These are phyloP conservation scores for Litsea cubeba DNA, from an alignment of 164 flowering plant species.

Conservation along the genomic window DNA sequence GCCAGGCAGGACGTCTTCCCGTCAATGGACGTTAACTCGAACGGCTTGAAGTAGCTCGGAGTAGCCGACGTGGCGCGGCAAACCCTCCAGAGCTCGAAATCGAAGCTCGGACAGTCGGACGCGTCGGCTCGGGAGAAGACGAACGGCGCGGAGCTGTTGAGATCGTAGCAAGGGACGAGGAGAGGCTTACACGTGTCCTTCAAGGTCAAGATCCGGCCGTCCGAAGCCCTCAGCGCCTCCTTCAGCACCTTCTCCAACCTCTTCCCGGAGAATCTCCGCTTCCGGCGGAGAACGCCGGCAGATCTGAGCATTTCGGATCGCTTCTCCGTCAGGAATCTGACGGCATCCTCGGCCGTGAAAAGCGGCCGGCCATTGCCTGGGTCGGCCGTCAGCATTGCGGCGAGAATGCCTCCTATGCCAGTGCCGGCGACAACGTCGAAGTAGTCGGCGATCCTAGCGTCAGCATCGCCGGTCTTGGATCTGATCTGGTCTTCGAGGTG, in stretches of 20 bases:
- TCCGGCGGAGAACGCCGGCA: conserved; percentile 22
- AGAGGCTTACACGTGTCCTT: conserved; percentile 45
- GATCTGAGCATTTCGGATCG: conserved; percentile 14
- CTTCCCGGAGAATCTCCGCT: conserved; percentile 11
- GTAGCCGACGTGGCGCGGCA: conserved; percentile 48
- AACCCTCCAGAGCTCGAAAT: conserved; percentile 46
- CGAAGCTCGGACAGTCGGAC: conserved; percentile 34
- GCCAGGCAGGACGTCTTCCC: conserved; percentile 71
- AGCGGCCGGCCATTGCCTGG: conserved; percentile 34
- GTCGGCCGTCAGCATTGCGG: conserved; percentile 36
- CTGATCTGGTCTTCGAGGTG: conserved; percentile 37
- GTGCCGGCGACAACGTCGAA: conserved; percentile 50
- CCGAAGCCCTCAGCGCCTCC: conserved; percentile 19
- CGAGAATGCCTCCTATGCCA: conserved; percentile 45
- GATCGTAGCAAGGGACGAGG: conserved; percentile 53
- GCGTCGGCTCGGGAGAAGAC: conserved; percentile 60
- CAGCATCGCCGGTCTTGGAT: conserved; percentile 27
- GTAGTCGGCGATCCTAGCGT: conserved; percentile 37
- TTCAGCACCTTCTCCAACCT: conserved; percentile 25
- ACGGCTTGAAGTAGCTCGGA: conserved; percentile 56
- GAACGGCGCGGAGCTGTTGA: conserved; percentile 42
- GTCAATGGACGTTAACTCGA: conserved; percentile 54
- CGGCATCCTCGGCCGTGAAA: conserved; percentile 35
- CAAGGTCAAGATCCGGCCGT: conserved; percentile 33
- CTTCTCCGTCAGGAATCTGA: conserved; percentile 22